phyloP scores from a whole-genome alignment of 352 stramenopile genomes.

The Phytophthora pluvialis region DNA sequence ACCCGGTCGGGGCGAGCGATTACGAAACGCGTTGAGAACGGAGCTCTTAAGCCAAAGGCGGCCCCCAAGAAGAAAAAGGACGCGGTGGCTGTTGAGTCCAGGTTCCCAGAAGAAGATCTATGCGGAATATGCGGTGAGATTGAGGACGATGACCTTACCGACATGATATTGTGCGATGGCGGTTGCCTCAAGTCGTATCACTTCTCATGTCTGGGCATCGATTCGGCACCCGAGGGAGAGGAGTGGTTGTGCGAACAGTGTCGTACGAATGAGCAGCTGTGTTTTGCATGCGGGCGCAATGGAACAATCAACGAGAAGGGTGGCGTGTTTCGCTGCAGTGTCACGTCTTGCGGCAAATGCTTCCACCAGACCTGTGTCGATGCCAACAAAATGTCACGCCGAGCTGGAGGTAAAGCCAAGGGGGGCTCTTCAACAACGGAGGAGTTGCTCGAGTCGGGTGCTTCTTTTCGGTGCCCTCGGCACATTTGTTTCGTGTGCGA shows the following conservation, averaged over 20 bases:
- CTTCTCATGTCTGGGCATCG: conserved; percentile 90
- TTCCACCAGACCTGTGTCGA: conserved; percentile 86
- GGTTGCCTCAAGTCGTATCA: conserved; percentile 93
- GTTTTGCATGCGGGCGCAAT: conserved; percentile 89
- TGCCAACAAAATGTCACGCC: conserved; percentile 62
- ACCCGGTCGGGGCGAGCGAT: conserved; percentile 73
- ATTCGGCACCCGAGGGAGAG: conserved; percentile 67
- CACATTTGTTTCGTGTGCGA: conserved; percentile 86
- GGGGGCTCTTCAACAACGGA: conserved; percentile 37
- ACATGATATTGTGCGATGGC: conserved; percentile 94
- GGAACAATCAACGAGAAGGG: conserved; percentile 88
- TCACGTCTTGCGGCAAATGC: conserved; percentile 78
- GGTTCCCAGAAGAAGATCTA: conserved; percentile 78
- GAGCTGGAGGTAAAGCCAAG: conserved; percentile 48
- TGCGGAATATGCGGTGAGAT: conserved; percentile 83
- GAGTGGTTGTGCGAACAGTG: conserved; percentile 94
- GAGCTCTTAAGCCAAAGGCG: conserved; percentile 31
- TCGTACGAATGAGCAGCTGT: conserved; percentile 86
- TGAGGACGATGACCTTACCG: conserved; percentile 78
- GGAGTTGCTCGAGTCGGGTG: conserved; percentile 72
- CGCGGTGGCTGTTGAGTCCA: conserved; percentile 25
- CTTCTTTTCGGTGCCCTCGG: conserved; percentile 90
- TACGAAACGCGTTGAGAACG: conserved; percentile 64
- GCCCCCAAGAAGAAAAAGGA: conserved; percentile 40
- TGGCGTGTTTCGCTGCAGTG: conserved; percentile 79